Evolutionary conservation across 257 asterid species (phyloP), one percentile per base, ranked within the genome.

Genomic region (Ehretia macrophylla): DNA sequence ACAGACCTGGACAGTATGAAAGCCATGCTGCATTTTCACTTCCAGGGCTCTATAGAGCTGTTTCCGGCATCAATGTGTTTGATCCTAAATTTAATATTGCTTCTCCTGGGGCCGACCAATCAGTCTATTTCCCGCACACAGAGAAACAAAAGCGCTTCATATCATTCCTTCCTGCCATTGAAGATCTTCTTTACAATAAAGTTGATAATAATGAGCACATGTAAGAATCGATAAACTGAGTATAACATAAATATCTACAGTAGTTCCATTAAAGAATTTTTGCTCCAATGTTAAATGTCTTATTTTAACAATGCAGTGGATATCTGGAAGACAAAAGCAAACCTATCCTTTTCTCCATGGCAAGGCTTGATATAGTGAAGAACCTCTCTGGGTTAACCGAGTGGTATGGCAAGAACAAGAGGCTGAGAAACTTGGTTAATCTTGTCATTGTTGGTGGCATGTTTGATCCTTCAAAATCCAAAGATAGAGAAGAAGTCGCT

Each of bases 31-130:
- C 90, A 35, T 91, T 91, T 62, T 82, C 96, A 23, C 75, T 88
- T 59, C 98, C 98, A 20, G 98, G 98, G 69, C 81, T 88, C 21
- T 80, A 72, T 55, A 80, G 98, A 80, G 88, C 80, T 14, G 89
- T 77, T 61, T 88, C 95, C 3, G 98, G 96, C 45, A 79, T 81
- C 71, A 84, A 81, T 50, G 90, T 85, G 13, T 91, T 88, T 23
- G 96, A 88, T 70, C 96, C 96, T 1, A 91, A 91, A 65, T 91
- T 85, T 77, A 91, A 91, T 60, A 88, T 91, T 62, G 86, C 94
- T 59, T 77, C 96, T 8, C 98, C 98, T 1, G 95, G 98, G 20
- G 95, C 94, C 46, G 96, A 91, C 59, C 98, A 85, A 37, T 60
- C 95, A 0, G 82, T 91, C 37, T 91, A 91, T 70, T 91, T 85